Conservation (phyloP, 2,329 filamentous ascomycete genomes). For the Penicillium sclerotigenum region DNA sequence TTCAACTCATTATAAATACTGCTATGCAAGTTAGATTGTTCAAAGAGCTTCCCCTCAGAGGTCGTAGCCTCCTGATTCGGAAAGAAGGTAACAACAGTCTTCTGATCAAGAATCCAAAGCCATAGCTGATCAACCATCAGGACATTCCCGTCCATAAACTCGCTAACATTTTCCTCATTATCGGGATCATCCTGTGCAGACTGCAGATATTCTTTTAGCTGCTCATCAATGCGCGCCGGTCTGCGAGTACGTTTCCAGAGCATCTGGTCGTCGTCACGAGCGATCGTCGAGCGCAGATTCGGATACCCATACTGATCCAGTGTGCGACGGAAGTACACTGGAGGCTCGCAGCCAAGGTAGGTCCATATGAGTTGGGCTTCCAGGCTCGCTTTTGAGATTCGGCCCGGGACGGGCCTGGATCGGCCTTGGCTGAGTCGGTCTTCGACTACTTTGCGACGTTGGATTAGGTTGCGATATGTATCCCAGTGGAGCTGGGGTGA, state of each 20-base stretch:
- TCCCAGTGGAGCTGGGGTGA: constrained; percentile 58
- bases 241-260: constrained; percentile 62
- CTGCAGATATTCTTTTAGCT: constrained; percentile 45
- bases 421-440: constrained; percentile 54
- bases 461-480: constrained; percentile 57
- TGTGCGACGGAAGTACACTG: constrained; percentile 60
- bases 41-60: constrained; percentile 34
- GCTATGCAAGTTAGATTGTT: constrained; percentile 58
- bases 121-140: constrained; percentile 68
- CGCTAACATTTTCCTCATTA: constrained; percentile 1
- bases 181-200: constrained; percentile 16
- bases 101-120: constrained; percentile 47
- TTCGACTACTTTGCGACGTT: constrained; percentile 55
- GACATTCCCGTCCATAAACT: constrained; percentile 44
- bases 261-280: constrained; percentile 65
- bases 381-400: constrained; percentile 53
- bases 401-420: constrained; percentile 54
- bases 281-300: constrained; percentile 57
- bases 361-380: constrained; percentile 63
- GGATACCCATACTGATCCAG: constrained; percentile 64
- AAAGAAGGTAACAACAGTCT: constrained; percentile 35
- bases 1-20: constrained; percentile 66
- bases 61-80: constrained; percentile 35
- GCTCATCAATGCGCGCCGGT: constrained; percentile 39
- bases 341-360: constrained; percentile 59